Evolutionary conservation across 208 protist genomes (phyloP), one percentile per base, ranked within the genome.

Genomic region (Leishmania tarentolae): DNA sequence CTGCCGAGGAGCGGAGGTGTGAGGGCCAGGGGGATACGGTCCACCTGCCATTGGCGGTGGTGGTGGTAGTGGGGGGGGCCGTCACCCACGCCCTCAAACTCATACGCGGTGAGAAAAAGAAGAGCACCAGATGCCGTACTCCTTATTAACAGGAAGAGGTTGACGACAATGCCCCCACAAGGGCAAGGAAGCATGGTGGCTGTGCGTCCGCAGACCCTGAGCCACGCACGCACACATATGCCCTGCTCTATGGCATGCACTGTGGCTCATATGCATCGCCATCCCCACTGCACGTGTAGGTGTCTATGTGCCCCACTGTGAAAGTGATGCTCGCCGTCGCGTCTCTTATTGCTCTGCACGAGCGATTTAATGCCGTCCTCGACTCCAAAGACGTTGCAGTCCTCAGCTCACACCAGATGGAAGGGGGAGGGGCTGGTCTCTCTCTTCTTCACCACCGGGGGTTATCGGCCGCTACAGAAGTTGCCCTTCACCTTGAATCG

Each of bases 361-460:
- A 8, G 57, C 31, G 28, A 15, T 13, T 35, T 19, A 21, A 24
- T 63, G 11, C 57, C 28, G 57, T 31, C 57, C 31, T 31, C 13
- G 11, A 63, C 28, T 63, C 11, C 6, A 63, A n/a, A 63, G 57
- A 28, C 11, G 21, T 9, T 19, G 28, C 7, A 31, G 57, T 63
- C 28, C 57, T 63, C 57, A 15, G 57, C 11, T 63, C 28, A 63
- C 57, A 63, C 57, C 8, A 19, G 57, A 63, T n/a, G 50, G 46
- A 13, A 13, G 11, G 8, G 50, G 21, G 24, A 35, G 53, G 50
- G 35, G 31, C 73, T 77, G 8, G 13, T 52, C n/a, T 61, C 21
- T 77, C 47, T 77, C 47, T 77, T 42, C 68, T 78, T 9, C 57
- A n/a, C 31, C 57, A 15, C 57, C 28, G 57, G 57, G 57, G 6